Base-by-base conservation (phyloP, 176 grass and related monocot genomes). In the Lolium rigidum region DNA sequence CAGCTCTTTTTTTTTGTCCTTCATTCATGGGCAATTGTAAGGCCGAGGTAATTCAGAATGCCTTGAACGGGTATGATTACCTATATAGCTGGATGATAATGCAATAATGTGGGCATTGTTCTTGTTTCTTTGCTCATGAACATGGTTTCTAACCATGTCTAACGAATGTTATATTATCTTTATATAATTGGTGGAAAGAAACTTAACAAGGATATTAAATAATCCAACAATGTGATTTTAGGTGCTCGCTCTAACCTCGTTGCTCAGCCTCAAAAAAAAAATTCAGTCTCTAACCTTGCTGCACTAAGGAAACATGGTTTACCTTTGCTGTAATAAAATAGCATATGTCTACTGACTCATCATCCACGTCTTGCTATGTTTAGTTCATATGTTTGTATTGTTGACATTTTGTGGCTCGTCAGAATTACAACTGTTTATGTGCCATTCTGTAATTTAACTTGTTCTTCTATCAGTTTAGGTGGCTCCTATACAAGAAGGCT, bases 401-500 rank as follows among this genome's bases (percentile, higher is more conserved):
- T 39, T 50, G 20, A 76, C 54, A 11, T 74, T 86, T 46, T 74
- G 18, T 10, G 14, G 0, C 79, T 66, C 15, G 67, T 12, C 58
- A 11, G 47, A 80, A 57, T 77, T 50, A 39, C 12, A 57, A 85
- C 58, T 46, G 12, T 17, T 63, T 56, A 78, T 74, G 84, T 84
- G 2, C 77, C 41, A 65, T 75, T 47, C 65, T 69, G 68, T 74
- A 84, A 60, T 69, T 25, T 24, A 18, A 80, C 81, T 35, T 65
- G 48, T 70, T 59, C 28, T 94, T 92, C 74, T 74, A 92, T 61
- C 96, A 95, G 96, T 98, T 98, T 88, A 98, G 88, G 59, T 98
- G 96, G 96, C 87, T 84, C 76, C 92, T 98, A 86, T 84, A 91
- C 76, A 98, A 98, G 90, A 98, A 98, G 87, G 93, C 96, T 52